These are phyloP conservation scores for Carex parvula DNA, from an alignment of 176 grass and related monocot genomes.

Conservation along the genomic window DNA sequence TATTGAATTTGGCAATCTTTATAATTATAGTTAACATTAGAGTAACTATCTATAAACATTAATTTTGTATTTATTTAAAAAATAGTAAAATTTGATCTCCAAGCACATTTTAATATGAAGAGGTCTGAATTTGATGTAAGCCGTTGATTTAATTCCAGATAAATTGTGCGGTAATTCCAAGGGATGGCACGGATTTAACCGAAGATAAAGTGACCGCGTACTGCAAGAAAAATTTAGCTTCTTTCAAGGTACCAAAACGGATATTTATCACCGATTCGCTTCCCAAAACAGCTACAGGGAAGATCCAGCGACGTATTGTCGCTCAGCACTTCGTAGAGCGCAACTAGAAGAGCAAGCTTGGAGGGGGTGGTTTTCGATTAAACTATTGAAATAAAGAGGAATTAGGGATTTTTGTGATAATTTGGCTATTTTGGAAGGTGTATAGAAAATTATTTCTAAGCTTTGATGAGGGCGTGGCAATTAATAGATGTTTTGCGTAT, in stretches of 20 bases:
- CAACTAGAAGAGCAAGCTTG: not conserved
- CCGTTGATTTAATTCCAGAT: constrained; percentile 35
- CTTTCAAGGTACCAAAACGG: constrained; percentile 94
- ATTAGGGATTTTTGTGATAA: not conserved
- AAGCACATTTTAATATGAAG: too few relatives aligned
- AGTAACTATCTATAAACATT: not conserved
- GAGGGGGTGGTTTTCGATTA: not conserved
- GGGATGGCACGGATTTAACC: constrained; percentile 22
- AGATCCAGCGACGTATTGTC: constrained; percentile 87
- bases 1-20: not conserved
- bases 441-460: not conserved
- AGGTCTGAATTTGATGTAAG: not conserved
- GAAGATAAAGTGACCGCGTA: constrained; percentile 52
- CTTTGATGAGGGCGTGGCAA: not conserved
- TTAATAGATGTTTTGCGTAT: not conserved
- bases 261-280: constrained; percentile 76
- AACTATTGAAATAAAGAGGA: not conserved
- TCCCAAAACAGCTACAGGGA: constrained; percentile 89
- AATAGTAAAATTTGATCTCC: too few relatives aligned
- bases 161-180: constrained; percentile 81
- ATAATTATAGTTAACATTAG: not conserved
- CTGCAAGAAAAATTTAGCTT: constrained; percentile 62
- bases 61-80: too few relatives aligned
- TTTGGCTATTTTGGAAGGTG: not conserved
- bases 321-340: constrained; percentile 52